phyloP scores from a whole-genome alignment of 768 basidiomycete genomes.

The Krasilnikovozyma curviuscula region DNA sequence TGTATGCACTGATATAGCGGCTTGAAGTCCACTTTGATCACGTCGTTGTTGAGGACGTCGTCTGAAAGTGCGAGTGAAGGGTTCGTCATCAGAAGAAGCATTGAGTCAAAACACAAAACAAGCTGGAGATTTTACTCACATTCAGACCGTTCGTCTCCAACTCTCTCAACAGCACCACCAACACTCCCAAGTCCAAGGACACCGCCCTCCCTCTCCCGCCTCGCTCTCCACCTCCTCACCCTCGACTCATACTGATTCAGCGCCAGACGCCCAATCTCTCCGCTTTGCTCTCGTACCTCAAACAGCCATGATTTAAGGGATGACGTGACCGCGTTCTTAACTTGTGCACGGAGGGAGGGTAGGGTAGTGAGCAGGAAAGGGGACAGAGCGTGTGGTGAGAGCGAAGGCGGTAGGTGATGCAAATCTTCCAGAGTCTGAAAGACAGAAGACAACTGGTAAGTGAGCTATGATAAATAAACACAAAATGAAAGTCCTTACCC shows the following conservation, averaged over 20 bases:
- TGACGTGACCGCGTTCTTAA: conserved; percentile 82
- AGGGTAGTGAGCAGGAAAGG: conserved; percentile 77
- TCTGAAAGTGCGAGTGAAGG: conserved; percentile 32
- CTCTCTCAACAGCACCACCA: conserved; percentile 46
- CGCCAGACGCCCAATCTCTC: conserved; percentile 65
- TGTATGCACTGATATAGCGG: conserved; percentile 93
- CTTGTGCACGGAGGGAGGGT: conserved; percentile 69
- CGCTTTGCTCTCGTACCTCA: conserved; percentile 75
- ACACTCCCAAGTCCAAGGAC: conserved; percentile 20
- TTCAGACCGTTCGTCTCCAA: conserved; percentile 82
- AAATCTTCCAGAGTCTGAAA: conserved; percentile 83
- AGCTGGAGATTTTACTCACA: conserved; percentile 37
- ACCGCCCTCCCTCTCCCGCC: conserved; percentile 61
- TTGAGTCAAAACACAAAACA: background rate
- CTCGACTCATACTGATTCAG: conserved; percentile 76
- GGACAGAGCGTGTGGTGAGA: conserved; percentile 76
- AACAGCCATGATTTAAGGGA: conserved; percentile 93
- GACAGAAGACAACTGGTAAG: background rate
- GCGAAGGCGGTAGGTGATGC: conserved; percentile 67
- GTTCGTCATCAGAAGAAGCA: background rate
- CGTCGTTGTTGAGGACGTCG: conserved; percentile 78
- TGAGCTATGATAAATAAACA: conserved; percentile 16
- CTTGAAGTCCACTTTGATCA: conserved; percentile 74
- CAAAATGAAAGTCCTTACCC: conserved; percentile 41
- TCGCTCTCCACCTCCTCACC: conserved; percentile 58